Evolutionary conservation across 148 eudicot genomes (phyloP), one percentile per base, ranked within the genome.

Genomic region (Nepenthes gracilis): DNA sequence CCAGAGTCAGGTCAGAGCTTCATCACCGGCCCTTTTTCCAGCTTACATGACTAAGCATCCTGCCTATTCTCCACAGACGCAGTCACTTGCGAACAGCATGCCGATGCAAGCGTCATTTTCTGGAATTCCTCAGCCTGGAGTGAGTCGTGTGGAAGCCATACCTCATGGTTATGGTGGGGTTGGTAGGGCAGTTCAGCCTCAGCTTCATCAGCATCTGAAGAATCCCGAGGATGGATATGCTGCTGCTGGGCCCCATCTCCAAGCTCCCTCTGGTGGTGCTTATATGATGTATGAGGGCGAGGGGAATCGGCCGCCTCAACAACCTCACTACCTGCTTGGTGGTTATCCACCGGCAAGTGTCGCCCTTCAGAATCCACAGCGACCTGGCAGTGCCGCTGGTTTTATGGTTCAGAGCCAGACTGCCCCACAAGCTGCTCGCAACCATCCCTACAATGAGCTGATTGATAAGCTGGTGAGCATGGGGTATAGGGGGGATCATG

Each of bases 401-500:
- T 62, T 73, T 33, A 68, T 81, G 81, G 67, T 66, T 45, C 79
- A 85, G 9, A 58, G 55, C 40, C 74, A 75, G 5, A 54, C 63
- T 59, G 86, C 87, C 0, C 81, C 81, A 43, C 95, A 82, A 61
- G 82, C 74, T 49, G 65, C 76, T 66, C 81, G 91, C 35, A 75
- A 59, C 74, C 99, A 89, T 70, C 99, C 96, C 6, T 85, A 86
- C 76, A 81, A 74, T 58, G 99, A 93, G 62, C 78, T 93, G 71
- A 78, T 93, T 63, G 97, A 93, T 58, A 89, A 89, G 77, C 57
- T 93, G 80, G 95, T 83, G 67, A 74, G 77, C 78, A 93, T 93
- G 97, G 99, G 99, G 57, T 93, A 89, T 63, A 73, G 99, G 64
- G 90, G 92, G 35, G 99, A 89, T 56, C 96, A 83, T 62, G 87